Base-by-base conservation (phyloP, 2,329 filamentous ascomycete species). In the Beauveria bassiana region DNA sequence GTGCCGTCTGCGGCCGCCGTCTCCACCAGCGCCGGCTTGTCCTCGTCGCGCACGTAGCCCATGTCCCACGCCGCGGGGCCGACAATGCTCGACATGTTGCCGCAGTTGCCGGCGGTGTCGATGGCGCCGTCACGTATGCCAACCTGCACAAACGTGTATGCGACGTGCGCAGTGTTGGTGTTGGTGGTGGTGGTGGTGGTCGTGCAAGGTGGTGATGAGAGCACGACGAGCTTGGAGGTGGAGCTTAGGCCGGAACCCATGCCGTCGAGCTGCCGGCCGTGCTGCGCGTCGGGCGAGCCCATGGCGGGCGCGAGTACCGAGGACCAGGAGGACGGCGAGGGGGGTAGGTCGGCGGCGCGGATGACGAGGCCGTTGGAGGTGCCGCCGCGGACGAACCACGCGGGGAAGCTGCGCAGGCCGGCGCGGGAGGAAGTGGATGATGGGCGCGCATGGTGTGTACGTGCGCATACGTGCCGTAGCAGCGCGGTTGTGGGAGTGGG, bases 91-190 rank as follows among this genome's bases (percentile, higher is more conserved):
- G 79, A 84, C 86, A 91, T 88, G 70, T 91, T 91, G n/a, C 88
- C 88, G 69, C 88, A 91, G 67, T 90, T 91, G 26, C 87, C 85
- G 0, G 85, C 84, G 67, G 84, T 81, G 67, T 91, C 88, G 2
- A 91, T 78, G 38, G 76, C 73, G 5, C 76, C 75, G 66, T 86
- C 79, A 58, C 81, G 81, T 59, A 91, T 81, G 3, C 87, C 87
- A 7, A 91, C 76, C 45, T 86, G 84, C 1, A 87, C 82, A 69
- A 91, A 91, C 0, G 87, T 91, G 68, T 87, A 91, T 63, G 89
- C 84, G 14, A 90, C 77, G 65, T 90, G 54, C 24, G 42, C 46
- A n/a, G 24, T 22, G 20, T 8, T 34, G 20, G 14, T 9, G 22
- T n/a, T n/a, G n/a, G n/a, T n/a, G n/a, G n/a, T n/a, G n/a, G n/a